Evolutionary conservation across 495 filamentous ascomycete genomes (phyloP), one percentile per base, ranked within the genome.

Genomic region (Penicillium silybi): DNA sequence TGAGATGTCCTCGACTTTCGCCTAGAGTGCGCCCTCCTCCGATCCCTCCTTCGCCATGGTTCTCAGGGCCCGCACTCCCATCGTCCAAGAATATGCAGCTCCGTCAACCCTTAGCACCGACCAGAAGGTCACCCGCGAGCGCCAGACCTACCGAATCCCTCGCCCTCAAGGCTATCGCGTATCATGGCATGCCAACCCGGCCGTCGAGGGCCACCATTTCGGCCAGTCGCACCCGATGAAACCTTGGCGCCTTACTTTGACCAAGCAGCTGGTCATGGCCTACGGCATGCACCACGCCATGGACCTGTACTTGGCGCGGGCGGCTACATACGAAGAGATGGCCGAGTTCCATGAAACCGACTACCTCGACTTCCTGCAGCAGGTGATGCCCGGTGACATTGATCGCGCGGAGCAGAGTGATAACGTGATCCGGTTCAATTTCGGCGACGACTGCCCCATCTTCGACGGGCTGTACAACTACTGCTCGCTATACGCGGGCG

Each of bases 161-260:
- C 80, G 83, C 6, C 91, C 91, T 0, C 79, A 87, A 61, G 91
- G 90, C 66, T 88, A 90, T 66, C 88, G 71, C n/a, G 92, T 98
- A n/a, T 97, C 93, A 37, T 97, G 88, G 77, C 93, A 98, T 69
- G 88, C 89, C 64, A 96, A 96, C 65, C 85, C 90, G n/a, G 82
- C 88, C 44, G 93, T 97, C 67, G 93, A 98, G 72, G 84, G 85
- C 63, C 91, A 96, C 66, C 93, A 98, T 67, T 98, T 98, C 62
- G 93, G 93, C 52, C 85, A 85, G 63, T 86, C 86, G 16, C 93
- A 98, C 72, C 93, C 93, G 15, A 98, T 98, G 93, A 98, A 98
- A 63, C 93, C 93, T 51, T 97, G 92, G 92, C 88, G 93, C 15
- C 78, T 98, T 52, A 96, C 90, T 10, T 81, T 98, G 38, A 93